These are phyloP conservation scores for Ustilago vetiveriae DNA, from an alignment of 1,284 basidiomycete species.

Conservation along the genomic window DNA sequence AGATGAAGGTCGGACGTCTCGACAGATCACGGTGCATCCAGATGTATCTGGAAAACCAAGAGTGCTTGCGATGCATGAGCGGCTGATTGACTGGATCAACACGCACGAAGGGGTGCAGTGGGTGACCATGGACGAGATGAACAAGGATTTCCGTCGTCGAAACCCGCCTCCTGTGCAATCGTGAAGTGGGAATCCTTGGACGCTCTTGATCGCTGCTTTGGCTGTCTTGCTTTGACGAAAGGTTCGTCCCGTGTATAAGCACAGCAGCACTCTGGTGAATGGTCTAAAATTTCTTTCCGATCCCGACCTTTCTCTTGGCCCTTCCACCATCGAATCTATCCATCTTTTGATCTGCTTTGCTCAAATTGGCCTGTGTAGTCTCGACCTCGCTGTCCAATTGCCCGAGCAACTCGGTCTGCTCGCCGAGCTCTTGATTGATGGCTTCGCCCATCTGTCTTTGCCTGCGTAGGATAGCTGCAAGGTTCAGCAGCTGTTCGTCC, in stretches of 20 bases:
- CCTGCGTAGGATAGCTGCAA: conserved; percentile 83
- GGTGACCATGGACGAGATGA: conserved; percentile 76
- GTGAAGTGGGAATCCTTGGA: background rate
- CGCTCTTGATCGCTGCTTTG: too few species aligned
- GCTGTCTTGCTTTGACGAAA: too few species aligned
- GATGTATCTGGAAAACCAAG: conserved; percentile 77
- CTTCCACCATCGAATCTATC: conserved; percentile 65
- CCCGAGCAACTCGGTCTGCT: conserved; percentile 88
- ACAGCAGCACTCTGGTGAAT: background rate
- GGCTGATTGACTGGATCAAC: conserved; percentile 82
- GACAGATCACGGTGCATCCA: conserved; percentile 78
- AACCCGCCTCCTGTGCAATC: conserved; percentile 14
- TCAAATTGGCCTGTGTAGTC: conserved; percentile 78
- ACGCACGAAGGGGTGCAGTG: conserved; percentile 77
- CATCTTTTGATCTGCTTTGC: conserved; percentile 80
- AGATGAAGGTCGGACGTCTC: too few species aligned
- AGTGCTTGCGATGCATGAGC: conserved; percentile 81
- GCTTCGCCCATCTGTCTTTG: conserved; percentile 88
- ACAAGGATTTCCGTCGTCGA: conserved; percentile 28
- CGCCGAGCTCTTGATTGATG: conserved; percentile 82
- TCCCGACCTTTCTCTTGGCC: conserved; percentile 24
- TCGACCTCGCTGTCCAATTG: conserved; percentile 80
- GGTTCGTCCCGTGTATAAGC: too few species aligned
- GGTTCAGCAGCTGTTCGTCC: conserved; percentile 79
- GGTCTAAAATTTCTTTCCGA: conserved; percentile 31